phyloP scores from a whole-genome alignment of 1,139 yeast species.

The Arxiozyma heterogenica region DNA sequence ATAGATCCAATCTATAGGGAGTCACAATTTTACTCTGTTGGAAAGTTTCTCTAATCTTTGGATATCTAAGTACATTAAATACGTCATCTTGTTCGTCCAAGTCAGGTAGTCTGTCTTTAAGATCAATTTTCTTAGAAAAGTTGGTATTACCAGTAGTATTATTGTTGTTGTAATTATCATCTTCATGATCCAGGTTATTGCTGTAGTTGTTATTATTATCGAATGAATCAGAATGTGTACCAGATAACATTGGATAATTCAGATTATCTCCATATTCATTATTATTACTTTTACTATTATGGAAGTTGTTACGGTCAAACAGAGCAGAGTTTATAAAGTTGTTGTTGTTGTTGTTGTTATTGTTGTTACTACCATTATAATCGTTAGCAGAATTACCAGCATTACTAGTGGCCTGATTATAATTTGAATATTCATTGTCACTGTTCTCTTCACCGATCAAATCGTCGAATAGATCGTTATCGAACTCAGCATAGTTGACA shows the following conservation, averaged over 20 bases:
- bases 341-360: too few relatives aligned
- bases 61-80: slow-evolving; percentile 26
- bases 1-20: slow-evolving; percentile 24
- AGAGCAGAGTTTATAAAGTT: too few relatives aligned
- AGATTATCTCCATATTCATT: background rate
- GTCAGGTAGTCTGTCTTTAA: slow-evolving; percentile 24
- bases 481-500: slow-evolving; percentile 82
- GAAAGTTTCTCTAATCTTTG: slow-evolving; percentile 29
- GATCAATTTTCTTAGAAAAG: slow-evolving; percentile 2
- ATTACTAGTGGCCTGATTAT: slow-evolving; percentile 22
- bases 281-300: too few relatives aligned
- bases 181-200: background rate
- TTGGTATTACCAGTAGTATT: slow-evolving; percentile 8
- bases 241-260: background rate
- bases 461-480: slow-evolving; percentile 62
- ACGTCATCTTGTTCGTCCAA: slow-evolving; percentile 25
- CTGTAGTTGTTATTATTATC: slow-evolving; percentile 3
- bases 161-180: slow-evolving; percentile 24
- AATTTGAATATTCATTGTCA: slow-evolving; percentile 12
- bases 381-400: background rate
- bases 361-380: background rate
- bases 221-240: background rate
- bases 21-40: slow-evolving; percentile 27
- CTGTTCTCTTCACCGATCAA: slow-evolving; percentile 30
- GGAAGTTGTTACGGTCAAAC: too few relatives aligned